Evolutionary conservation across 495 filamentous ascomycete species (phyloP).

Genomic region (Sporormia fimetaria): DNA sequence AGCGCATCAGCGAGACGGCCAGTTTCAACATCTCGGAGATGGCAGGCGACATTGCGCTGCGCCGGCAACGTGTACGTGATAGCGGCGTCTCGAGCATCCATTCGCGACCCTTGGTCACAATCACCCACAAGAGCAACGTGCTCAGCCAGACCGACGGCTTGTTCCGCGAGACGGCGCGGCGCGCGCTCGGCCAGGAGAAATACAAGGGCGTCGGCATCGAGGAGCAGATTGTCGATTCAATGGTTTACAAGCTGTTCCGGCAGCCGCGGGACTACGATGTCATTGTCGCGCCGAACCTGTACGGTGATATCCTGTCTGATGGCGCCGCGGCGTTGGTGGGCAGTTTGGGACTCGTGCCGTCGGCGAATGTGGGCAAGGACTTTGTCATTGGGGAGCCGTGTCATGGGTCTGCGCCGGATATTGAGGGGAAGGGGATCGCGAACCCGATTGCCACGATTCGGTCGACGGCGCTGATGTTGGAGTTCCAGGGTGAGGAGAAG

Average conservation of each 20-base stretch:
- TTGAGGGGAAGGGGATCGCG: conserved; percentile 81
- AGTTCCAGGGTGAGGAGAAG: conserved; percentile 76
- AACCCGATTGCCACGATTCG: conserved; percentile 94
- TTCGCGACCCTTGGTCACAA: conserved; percentile 66
- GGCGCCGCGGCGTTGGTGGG: conserved; percentile 92
- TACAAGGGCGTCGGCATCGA: conserved; percentile 56
- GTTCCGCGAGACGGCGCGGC: conserved; percentile 69
- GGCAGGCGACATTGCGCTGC: conserved; percentile 85
- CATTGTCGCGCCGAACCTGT: conserved; percentile 94
- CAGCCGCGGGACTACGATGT: conserved; percentile 92
- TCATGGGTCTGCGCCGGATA: conserved; percentile 92
- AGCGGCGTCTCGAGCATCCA: conserved; percentile 45
- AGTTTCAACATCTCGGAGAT: conserved; percentile 76
- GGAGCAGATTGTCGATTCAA: conserved; percentile 97
- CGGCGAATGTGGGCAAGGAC: conserved; percentile 85
- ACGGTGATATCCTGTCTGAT: conserved; percentile 93
- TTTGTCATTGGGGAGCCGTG: conserved; percentile 98
- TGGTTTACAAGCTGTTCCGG: conserved; percentile 99
- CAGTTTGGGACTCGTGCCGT: conserved; percentile 87
- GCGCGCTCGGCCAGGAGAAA: conserved; percentile 49
- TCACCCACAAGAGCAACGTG: conserved; percentile 98
- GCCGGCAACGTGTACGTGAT: conserved; percentile 66
- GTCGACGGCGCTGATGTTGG: conserved; percentile 86
- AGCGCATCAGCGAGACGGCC: conserved; percentile 82
- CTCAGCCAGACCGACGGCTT: conserved; percentile 92